phyloP scores from a whole-genome alignment of 768 basidiomycete species.

The Phlebiopsis flavidoalba region DNA sequence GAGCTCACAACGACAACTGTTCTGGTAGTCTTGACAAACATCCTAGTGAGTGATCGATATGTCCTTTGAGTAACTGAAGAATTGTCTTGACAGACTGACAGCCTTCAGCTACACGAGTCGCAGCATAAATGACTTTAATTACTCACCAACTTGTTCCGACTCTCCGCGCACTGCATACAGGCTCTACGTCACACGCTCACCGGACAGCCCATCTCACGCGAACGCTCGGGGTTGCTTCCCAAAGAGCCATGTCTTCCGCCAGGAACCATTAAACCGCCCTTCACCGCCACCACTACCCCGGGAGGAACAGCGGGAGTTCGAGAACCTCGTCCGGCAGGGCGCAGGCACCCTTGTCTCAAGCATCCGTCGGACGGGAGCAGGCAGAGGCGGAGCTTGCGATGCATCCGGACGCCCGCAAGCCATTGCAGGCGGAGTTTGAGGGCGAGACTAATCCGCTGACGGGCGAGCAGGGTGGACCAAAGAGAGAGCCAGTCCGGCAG shows the following conservation, averaged over 20 bases:
- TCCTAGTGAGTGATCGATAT: no score
- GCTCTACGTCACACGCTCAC: background rate
- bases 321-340: conserved; percentile 71
- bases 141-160: background rate
- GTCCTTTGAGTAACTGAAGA: no score
- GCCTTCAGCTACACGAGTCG: background rate
- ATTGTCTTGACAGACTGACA: no score
- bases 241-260: conserved; percentile 17
- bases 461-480: conserved; percentile 85
- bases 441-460: conserved; percentile 79
- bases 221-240: background rate
- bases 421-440: conserved; percentile 63
- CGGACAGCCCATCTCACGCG: background rate
- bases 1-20: background rate
- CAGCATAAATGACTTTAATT: background rate
- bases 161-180: background rate
- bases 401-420: conserved; percentile 67
- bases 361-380: conserved; percentile 10
- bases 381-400: conserved; percentile 39
- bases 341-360: conserved; percentile 36
- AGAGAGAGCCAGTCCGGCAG: conserved; percentile 69
- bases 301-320: conserved; percentile 80
- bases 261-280: conserved; percentile 45
- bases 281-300: conserved; percentile 72
- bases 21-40: background rate